Base-by-base conservation (phyloP, 768 basidiomycete genomes). In the Leccinum boreale region DNA sequence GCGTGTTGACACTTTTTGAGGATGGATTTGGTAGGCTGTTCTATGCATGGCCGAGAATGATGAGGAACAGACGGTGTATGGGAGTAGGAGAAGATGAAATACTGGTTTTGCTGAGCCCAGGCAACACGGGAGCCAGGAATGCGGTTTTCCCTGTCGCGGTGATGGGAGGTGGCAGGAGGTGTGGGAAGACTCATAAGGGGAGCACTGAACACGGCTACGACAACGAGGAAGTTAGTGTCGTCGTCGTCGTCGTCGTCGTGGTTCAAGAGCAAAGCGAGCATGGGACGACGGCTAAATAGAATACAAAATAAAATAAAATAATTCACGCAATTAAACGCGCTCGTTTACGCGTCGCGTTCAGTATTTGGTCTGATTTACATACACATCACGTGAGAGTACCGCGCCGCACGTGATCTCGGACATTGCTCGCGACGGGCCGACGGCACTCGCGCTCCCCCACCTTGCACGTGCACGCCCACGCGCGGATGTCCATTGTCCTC, bases 11-110 rank as follows among this genome's bases (percentile, higher is more conserved):
- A 61, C 63, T 79, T 83, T 73, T 92, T 92, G 35, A 92, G 79
- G 57, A 92, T 92, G 7, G 90, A 89, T 61, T 81, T 87, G 21
- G 72, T 55, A 0, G 88, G 88, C 14, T 64, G 75, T 15, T 74
- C 69, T 50, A 74, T 77, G 2, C 75, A 76, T 5, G 76, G 69
- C 55, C 74, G 78, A 15, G 69, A 50, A 14, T 71, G 62, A 11
- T 60, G 59, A 46, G 65, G 50, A 50, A 36, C 48, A 49, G 65
- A 55, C 7, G 48, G 50, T 36, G 74, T 71, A 10, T 69, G 67
- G 54, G 68, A 70, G 53, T 65, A 63, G 11, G 73, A 67, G 36
- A 82, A 62, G 19, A 70, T 65, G 51, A 81, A 82, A 58, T 80
- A 77, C 62, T 81, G 75, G 57, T 83, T 79, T 14, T 77, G 72